These are phyloP conservation scores for Pichia sp. DNA, from an alignment of 1,139 yeast species.

Conservation along the genomic window DNA sequence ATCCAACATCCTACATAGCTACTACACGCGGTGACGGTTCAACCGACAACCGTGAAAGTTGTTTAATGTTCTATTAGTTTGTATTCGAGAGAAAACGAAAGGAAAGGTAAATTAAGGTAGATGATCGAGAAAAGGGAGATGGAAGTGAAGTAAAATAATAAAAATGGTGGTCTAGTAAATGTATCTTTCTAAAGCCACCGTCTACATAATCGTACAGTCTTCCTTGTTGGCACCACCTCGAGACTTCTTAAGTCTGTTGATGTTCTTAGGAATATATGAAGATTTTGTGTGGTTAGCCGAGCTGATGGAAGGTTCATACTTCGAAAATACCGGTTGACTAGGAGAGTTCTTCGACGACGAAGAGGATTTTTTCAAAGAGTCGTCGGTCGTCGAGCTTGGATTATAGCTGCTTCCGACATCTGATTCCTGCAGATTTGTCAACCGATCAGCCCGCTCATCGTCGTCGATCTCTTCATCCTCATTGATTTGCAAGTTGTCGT, in stretches of 20 bases:
- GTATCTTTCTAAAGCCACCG: too few species aligned
- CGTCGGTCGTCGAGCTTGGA: conserved; percentile 6
- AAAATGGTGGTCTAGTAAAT: background rate
- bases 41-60: too few species aligned
- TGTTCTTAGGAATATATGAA: conserved; percentile 14
- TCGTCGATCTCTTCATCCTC: conserved; percentile 15
- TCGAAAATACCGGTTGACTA: conserved; percentile 3
- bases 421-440: conserved; percentile 1
- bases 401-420: conserved; percentile 3
- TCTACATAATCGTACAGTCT: conserved; percentile 26
- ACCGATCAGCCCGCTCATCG: conserved; percentile 11
- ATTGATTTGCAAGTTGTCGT: conserved; percentile 7
- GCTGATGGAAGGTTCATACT: conserved; percentile 8
- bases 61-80: background rate
- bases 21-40: conserved; percentile 13
- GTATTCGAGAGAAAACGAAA: background rate
- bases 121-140: background rate
- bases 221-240: conserved; percentile 18
- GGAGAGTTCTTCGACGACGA: conserved; percentile 9
- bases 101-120: background rate
- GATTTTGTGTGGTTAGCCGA: conserved; percentile 4
- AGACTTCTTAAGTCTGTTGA: conserved; percentile 14
- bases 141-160: background rate
- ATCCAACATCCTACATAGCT: conserved; percentile 16
- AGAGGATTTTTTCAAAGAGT: conserved; percentile 4